Evolutionary conservation across 352 stramenopile genomes (phyloP).

Genomic region (Phytophthora chlamydospora): DNA sequence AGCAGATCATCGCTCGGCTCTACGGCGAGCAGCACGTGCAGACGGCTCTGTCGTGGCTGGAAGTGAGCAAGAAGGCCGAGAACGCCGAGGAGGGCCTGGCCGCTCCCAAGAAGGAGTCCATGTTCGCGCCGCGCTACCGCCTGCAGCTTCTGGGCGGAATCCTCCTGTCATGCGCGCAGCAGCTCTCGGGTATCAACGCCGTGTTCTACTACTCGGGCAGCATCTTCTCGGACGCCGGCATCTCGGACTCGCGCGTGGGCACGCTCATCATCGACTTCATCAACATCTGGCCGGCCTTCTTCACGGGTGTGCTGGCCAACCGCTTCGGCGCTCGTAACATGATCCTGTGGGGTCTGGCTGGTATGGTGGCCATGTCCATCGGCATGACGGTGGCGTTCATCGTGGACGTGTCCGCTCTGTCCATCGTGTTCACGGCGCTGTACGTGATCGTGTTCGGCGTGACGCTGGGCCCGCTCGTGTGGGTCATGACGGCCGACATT

Average conservation of each 20-base stretch:
- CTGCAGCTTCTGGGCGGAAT: slow-evolving; percentile 25
- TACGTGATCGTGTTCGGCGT: slow-evolving; percentile 25
- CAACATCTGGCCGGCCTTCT: slow-evolving; percentile 18
- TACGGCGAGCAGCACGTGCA: too few species aligned
- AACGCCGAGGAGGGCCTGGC: slow-evolving; percentile 2
- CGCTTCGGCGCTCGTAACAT: slow-evolving; percentile 53
- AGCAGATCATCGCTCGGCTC: too few species aligned
- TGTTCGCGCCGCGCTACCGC: slow-evolving; percentile 25
- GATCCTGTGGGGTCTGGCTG: slow-evolving; percentile 37
- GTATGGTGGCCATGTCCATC: slow-evolving; percentile 49
- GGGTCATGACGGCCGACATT: slow-evolving; percentile 34
- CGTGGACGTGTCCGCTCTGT: slow-evolving; percentile 24
- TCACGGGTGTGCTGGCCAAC: slow-evolving; percentile 34
- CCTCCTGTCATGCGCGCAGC: slow-evolving; percentile 12
- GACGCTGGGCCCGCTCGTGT: slow-evolving; percentile 27
- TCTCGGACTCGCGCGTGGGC: slow-evolving; percentile 15
- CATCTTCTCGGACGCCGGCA: slow-evolving; percentile 15
- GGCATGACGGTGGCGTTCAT: slow-evolving; percentile 34
- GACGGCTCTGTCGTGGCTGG: slow-evolving; percentile 32
- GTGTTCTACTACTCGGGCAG: slow-evolving; percentile 17
- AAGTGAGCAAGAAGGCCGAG: slow-evolving; percentile 22
- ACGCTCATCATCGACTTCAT: slow-evolving; percentile 24
- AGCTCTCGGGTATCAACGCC: slow-evolving; percentile 17
- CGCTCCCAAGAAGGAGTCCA: slow-evolving; percentile 25
- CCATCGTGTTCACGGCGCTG: slow-evolving; percentile 22